phyloP scores from a whole-genome alignment of 2,329 filamentous ascomycete species.

The Xenoacremonium recifei region DNA sequence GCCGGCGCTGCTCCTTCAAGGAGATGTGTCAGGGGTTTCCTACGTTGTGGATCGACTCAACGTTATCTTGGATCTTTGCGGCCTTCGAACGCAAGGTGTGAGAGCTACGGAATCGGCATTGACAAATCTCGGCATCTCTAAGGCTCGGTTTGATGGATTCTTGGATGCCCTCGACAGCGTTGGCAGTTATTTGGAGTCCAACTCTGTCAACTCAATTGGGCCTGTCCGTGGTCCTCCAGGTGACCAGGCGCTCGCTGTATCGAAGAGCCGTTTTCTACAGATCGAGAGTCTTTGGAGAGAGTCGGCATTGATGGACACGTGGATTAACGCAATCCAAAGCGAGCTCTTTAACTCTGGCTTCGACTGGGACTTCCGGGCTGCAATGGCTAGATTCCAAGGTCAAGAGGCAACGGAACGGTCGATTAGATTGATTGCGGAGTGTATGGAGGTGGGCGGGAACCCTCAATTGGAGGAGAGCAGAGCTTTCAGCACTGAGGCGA shows the following conservation, averaged over 20 bases:
- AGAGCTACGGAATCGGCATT: conserved; percentile 14
- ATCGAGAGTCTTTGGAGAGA: conserved; percentile 35
- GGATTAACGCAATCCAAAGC: conserved; percentile 32
- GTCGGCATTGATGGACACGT: conserved; percentile 25
- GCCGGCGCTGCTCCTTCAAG: conserved; percentile 21
- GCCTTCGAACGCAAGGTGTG: conserved; percentile 17
- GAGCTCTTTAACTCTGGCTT: conserved; percentile 33
- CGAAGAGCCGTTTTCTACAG: conserved; percentile 29
- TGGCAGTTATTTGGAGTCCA: conserved; percentile 10
- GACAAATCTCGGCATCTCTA: conserved; percentile 26
- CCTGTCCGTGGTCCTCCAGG: not conserved
- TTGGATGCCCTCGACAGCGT: conserved; percentile 18
- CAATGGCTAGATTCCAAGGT: conserved; percentile 32
- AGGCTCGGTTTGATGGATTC: conserved; percentile 17
- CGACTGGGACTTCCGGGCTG: conserved; percentile 23
- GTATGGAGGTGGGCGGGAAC: too few species aligned
- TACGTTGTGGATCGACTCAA: conserved; percentile 31
- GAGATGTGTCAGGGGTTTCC: conserved; percentile 14
- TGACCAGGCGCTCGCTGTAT: conserved; percentile 1
- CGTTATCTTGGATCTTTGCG: conserved; percentile 37
- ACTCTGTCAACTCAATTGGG: not conserved
- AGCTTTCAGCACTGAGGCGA: too few species aligned
- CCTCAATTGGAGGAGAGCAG: too few species aligned
- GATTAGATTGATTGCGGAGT: conserved; percentile 21
- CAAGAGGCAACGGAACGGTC: conserved; percentile 18